A percentile compares a stretch with the other conserved stretches of the same genome.
Evolutionary conservation across 495 filamentous ascomycete species (phyloP).

Genomic region (Penicillium alfredii): DNA sequence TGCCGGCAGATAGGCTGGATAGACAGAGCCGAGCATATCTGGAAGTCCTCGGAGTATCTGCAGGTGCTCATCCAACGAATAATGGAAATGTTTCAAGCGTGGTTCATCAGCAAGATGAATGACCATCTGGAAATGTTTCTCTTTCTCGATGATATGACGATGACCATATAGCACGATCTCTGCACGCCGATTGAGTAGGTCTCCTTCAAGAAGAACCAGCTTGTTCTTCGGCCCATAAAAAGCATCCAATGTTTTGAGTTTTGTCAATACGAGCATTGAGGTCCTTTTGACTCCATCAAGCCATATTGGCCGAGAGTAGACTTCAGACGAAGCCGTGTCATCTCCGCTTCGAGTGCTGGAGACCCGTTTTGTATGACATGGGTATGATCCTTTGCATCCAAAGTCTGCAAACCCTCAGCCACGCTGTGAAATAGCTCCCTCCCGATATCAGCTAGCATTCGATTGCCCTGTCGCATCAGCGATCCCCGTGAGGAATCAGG

Average conservation of each 20-base stretch:
- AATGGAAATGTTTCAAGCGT: slow-evolving; percentile 35
- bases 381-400: slow-evolving; percentile 26
- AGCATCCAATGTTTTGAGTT: slow-evolving; percentile 43
- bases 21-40: slow-evolving; percentile 44
- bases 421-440: slow-evolving; percentile 23
- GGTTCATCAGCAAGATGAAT: slow-evolving; percentile 15
- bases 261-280: slow-evolving; percentile 49
- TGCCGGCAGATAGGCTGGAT: slow-evolving; percentile 50
- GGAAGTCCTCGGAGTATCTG: slow-evolving; percentile 41
- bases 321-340: slow-evolving; percentile 42
- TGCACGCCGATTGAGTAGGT: too few relatives aligned
- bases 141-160: slow-evolving; percentile 9
- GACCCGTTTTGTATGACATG: slow-evolving; percentile 27
- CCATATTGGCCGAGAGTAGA: slow-evolving; percentile 35
- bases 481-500: neutral
- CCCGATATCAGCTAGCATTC: slow-evolving; percentile 27
- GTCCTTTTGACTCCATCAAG: slow-evolving; percentile 39
- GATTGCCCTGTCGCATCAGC: slow-evolving; percentile 1
- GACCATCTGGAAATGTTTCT: slow-evolving; percentile 34
- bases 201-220: slow-evolving; percentile 45
- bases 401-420: slow-evolving; percentile 20
- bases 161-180: slow-evolving; percentile 44
- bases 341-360: slow-evolving; percentile 26
- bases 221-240: slow-evolving; percentile 48
- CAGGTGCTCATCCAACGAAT: slow-evolving; percentile 40